Conservation (phyloP, 352 stramenopile species). For the Globisporangium rhizosaccharum region DNA sequence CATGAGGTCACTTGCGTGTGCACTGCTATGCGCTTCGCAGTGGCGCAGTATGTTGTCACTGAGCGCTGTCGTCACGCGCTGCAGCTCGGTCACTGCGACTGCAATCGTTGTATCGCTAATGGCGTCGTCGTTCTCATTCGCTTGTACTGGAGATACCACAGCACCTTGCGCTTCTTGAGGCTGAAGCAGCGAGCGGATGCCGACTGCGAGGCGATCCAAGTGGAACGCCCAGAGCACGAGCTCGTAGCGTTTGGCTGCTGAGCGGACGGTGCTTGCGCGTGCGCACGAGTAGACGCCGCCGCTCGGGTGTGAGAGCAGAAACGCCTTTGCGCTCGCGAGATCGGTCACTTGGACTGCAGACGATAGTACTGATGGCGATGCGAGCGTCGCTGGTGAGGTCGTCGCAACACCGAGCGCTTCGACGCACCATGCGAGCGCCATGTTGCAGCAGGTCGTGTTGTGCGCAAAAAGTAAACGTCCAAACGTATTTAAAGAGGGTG, state of each 20-base stretch:
- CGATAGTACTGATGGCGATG: background rate
- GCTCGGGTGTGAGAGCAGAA: slow-evolving; percentile 35
- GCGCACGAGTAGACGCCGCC: slow-evolving; percentile 61
- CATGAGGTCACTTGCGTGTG: slow-evolving; percentile 35
- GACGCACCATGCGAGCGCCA: slow-evolving; percentile 1
- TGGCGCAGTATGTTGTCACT: slow-evolving; percentile 1
- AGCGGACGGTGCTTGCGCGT: slow-evolving; percentile 14
- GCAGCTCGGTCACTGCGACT: background rate
- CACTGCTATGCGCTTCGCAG: slow-evolving; percentile 6
- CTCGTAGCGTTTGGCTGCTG: background rate
- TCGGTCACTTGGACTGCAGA: background rate
- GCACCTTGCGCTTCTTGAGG: too few relatives aligned
- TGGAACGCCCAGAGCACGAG: slow-evolving; percentile 61
- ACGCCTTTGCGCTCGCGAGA: slow-evolving; percentile 29
- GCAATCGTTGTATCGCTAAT: background rate
- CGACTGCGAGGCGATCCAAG: slow-evolving; percentile 33
- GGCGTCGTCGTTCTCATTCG: slow-evolving; percentile 1
- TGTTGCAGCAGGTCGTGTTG: background rate
- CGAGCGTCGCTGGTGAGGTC: background rate
- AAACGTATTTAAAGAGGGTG: too few relatives aligned
- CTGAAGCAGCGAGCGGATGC: slow-evolving; percentile 1
- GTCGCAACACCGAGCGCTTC: slow-evolving; percentile 1
- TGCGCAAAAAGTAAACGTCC: too few relatives aligned
- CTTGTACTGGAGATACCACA: too few relatives aligned
- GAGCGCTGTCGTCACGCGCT: slow-evolving; percentile 13